Conservation (phyloP, 306 rosid species). For the Cucurbita pepo region DNA sequence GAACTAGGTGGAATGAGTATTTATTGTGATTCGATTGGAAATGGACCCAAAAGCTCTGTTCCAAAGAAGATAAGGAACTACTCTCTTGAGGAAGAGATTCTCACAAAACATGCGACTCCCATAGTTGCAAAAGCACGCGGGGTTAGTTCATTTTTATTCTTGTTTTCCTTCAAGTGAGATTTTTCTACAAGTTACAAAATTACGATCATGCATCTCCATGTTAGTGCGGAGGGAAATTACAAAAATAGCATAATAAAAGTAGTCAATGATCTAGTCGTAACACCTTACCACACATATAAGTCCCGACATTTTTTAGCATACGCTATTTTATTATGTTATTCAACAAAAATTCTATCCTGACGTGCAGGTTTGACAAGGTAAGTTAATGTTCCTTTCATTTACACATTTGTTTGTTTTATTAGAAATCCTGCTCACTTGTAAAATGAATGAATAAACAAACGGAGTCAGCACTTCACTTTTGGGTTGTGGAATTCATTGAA, state of each 20-base stretch:
- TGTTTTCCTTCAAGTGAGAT: neutral
- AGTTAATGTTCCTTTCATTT: neutral
- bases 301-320: neutral
- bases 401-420: neutral
- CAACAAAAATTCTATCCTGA: neutral
- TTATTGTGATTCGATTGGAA: constrained; percentile 10
- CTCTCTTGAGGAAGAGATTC: constrained; percentile 71
- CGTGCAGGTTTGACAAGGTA: too few relatives aligned
- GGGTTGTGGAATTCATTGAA: neutral
- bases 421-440: neutral
- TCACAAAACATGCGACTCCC: constrained; percentile 23
- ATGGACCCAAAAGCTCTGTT: constrained; percentile 11
- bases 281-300: neutral
- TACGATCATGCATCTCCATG: neutral
- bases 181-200: neutral
- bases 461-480: neutral
- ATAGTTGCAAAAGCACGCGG: constrained; percentile 19
- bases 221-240: neutral
- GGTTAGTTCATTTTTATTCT: constrained; percentile 19
- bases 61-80: constrained; percentile 36
- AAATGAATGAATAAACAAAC: neutral
- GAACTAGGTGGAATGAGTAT: constrained; percentile 19
- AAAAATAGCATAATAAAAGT: neutral
- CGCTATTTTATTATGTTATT: neutral
- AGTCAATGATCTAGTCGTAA: neutral